Percentiles rank a stretch among this genome's conserved stretches.
Evolutionary conservation across 805 yeast genomes (phyloP).

Genomic region (Priceomyces fermenticarens): DNA sequence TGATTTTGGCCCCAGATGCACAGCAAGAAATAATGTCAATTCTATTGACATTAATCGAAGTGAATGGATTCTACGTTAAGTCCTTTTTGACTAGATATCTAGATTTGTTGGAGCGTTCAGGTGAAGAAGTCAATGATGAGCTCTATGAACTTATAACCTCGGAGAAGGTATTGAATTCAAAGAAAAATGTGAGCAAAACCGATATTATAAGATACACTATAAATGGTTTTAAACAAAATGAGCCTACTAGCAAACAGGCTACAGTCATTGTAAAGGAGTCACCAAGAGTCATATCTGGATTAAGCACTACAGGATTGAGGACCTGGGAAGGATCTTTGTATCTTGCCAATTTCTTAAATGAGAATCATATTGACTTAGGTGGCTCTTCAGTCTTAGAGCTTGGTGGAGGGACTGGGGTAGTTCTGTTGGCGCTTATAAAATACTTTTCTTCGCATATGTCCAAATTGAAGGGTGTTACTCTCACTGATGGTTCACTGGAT

Average conservation of each 20-base stretch:
- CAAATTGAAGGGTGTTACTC: slow-evolving; percentile 25
- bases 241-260: slow-evolving; percentile 8
- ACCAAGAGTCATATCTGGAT: slow-evolving; percentile 62
- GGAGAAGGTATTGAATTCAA: slow-evolving; percentile 26
- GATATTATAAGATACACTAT: slow-evolving; percentile 39
- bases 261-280: slow-evolving; percentile 50
- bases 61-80: slow-evolving; percentile 54
- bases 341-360: slow-evolving; percentile 49
- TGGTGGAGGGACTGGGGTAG: slow-evolving; percentile 90
- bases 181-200: slow-evolving; percentile 32
- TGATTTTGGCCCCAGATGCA: slow-evolving; percentile 9
- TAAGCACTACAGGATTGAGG: slow-evolving; percentile 84
- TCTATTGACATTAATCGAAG: slow-evolving; percentile 17
- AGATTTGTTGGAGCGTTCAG: slow-evolving; percentile 22
- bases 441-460: slow-evolving; percentile 11
- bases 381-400: slow-evolving; percentile 56
- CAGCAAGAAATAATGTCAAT: slow-evolving; percentile 18
- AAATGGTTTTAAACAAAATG: slow-evolving; percentile 11
- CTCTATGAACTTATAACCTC: slow-evolving; percentile 41
- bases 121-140: slow-evolving; percentile 36
- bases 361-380: slow-evolving; percentile 11
- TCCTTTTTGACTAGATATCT: slow-evolving; percentile 43
- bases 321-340: slow-evolving; percentile 93
- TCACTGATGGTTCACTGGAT: slow-evolving; percentile 69
- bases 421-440: slow-evolving; percentile 49